These are phyloP conservation scores for Rhinocladiella similis DNA, from an alignment of 2,329 filamentous ascomycete species.

Conservation along the genomic window DNA sequence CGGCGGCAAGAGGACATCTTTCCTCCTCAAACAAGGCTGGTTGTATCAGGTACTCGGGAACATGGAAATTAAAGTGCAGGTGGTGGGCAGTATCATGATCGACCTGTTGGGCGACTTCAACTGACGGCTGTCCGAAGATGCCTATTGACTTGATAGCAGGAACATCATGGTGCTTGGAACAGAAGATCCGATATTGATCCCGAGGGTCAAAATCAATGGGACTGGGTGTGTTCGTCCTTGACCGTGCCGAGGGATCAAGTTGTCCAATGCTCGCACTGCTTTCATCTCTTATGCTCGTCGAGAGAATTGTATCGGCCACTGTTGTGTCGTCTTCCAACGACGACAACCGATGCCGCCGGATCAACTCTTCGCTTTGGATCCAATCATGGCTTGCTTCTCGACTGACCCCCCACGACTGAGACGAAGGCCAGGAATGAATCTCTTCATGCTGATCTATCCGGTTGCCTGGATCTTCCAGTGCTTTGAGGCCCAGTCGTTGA, in stretches of 20 bases:
- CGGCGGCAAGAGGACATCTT: conserved; percentile 10
- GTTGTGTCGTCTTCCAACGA: neutral
- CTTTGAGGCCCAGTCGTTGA: conserved; percentile 1
- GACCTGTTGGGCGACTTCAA: neutral
- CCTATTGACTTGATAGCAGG: conserved; percentile 4
- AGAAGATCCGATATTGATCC: conserved; percentile 10
- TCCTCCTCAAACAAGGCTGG: conserved; percentile 14
- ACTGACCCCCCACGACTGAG: neutral
- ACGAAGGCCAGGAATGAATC: neutral
- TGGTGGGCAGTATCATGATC: neutral
- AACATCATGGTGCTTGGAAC: neutral
- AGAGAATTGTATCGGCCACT: neutral
- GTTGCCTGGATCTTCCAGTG: neutral
- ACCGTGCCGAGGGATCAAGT: neutral
- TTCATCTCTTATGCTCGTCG: neutral
- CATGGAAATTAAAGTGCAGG: neutral
- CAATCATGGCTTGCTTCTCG: neutral
- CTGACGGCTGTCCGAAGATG: conserved; percentile 6
- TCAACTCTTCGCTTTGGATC: conserved; percentile 5
- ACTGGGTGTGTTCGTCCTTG: neutral
- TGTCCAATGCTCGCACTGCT: neutral
- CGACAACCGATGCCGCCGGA: neutral
- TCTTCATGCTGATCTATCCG: too few relatives aligned
- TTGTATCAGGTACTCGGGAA: conserved; percentile 11
- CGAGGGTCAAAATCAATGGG: neutral